Evolutionary conservation across 2,329 filamentous ascomycete species (phyloP).

Genomic region (Apiospora phragmitis): DNA sequence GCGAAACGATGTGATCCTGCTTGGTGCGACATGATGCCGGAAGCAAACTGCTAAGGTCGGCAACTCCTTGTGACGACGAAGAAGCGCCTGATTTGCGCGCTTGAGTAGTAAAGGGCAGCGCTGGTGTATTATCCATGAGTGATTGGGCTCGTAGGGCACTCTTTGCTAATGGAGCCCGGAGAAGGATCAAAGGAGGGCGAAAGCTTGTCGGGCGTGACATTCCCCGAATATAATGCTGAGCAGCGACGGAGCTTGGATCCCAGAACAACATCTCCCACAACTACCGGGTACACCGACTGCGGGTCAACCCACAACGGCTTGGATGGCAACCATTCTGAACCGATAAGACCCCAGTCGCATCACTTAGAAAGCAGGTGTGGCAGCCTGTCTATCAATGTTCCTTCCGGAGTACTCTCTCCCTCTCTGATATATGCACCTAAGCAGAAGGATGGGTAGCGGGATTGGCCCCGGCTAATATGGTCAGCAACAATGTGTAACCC

Average conservation of each 20-base stretch:
- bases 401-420: not conserved
- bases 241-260: not conserved
- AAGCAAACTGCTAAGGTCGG: conserved; percentile 22
- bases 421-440: not conserved
- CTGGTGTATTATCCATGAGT: conserved; percentile 12
- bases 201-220: not conserved
- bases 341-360: not conserved
- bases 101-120: conserved; percentile 19
- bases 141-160: not conserved
- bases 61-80: not conserved
- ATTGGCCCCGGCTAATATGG: conserved; percentile 12
- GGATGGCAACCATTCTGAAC: not conserved
- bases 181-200: not conserved
- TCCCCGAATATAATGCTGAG: not conserved
- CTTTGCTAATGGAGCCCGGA: not conserved
- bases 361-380: not conserved
- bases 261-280: not conserved
- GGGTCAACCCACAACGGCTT: not conserved
- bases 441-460: not conserved
- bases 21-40: conserved; percentile 32
- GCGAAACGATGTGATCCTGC: conserved; percentile 29
- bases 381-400: not conserved
- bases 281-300: not conserved
- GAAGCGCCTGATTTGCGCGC: conserved; percentile 10
- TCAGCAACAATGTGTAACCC: not conserved